phyloP scores from a whole-genome alignment of 208 protist species.

The Polymyxa betae region DNA sequence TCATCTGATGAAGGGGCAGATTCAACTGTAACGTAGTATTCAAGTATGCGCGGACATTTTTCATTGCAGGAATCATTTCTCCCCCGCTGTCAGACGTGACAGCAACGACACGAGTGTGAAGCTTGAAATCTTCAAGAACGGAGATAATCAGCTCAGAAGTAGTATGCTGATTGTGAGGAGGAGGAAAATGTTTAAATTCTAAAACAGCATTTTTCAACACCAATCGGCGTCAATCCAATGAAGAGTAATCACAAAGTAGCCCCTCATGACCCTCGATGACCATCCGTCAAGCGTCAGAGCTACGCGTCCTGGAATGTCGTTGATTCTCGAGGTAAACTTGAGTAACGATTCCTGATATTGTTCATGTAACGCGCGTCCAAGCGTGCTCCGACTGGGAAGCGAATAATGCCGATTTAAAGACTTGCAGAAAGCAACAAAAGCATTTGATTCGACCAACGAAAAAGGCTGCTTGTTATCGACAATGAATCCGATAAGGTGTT shows the following conservation, averaged over 20 bases:
- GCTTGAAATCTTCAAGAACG: background rate
- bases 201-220: background rate
- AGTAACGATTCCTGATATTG: background rate
- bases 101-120: background rate
- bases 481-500: background rate
- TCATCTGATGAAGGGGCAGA: background rate
- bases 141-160: constrained; percentile 23
- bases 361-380: background rate
- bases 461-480: background rate
- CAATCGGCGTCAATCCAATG: constrained; percentile 17
- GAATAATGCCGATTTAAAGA: background rate
- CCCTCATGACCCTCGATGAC: background rate
- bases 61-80: background rate
- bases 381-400: background rate
- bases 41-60: background rate
- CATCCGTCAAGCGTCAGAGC: constrained; percentile 5
- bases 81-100: constrained; percentile 25
- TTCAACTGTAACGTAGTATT: background rate
- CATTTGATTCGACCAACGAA: background rate
- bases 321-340: background rate
- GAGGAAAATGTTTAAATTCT: background rate
- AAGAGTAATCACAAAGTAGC: background rate
- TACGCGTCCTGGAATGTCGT: background rate
- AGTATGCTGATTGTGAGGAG: constrained; percentile 9
- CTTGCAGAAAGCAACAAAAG: background rate